phyloP scores from a whole-genome alignment of 345 rosid species.

The Jatropha curcas region DNA sequence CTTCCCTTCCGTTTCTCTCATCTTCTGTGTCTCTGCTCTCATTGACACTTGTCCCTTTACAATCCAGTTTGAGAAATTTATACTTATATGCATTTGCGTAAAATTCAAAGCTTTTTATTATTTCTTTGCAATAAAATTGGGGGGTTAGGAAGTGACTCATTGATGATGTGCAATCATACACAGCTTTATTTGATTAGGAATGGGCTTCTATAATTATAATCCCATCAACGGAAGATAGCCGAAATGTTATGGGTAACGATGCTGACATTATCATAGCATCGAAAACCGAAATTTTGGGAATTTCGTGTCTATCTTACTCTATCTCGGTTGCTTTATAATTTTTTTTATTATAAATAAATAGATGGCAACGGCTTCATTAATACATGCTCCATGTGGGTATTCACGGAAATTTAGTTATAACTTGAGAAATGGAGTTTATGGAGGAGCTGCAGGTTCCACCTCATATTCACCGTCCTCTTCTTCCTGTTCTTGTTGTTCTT shows the following conservation, averaged over 20 bases:
- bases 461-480: slow-evolving; percentile 33
- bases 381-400: slow-evolving; percentile 47
- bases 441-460: slow-evolving; percentile 27
- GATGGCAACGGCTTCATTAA: slow-evolving; percentile 49
- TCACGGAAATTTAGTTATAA: slow-evolving; percentile 26
- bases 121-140: neutral
- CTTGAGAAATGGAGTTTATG: slow-evolving; percentile 30
- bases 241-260: neutral
- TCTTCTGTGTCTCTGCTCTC: neutral
- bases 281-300: slow-evolving; percentile 17
- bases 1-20: neutral
- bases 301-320: neutral
- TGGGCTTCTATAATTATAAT: too few species aligned
- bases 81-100: neutral
- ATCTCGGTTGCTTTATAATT: neutral
- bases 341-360: neutral
- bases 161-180: neutral
- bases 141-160: neutral
- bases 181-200: too few species aligned
- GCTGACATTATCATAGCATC: slow-evolving; percentile 16
- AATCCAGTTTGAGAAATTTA: too few species aligned
- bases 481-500: slow-evolving; percentile 43
- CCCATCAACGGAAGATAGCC: neutral
- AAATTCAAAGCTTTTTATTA: too few species aligned
- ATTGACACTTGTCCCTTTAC: neutral